These are phyloP conservation scores for Myrica gale DNA, from an alignment of 306 rosid species.

Conservation along the genomic window DNA sequence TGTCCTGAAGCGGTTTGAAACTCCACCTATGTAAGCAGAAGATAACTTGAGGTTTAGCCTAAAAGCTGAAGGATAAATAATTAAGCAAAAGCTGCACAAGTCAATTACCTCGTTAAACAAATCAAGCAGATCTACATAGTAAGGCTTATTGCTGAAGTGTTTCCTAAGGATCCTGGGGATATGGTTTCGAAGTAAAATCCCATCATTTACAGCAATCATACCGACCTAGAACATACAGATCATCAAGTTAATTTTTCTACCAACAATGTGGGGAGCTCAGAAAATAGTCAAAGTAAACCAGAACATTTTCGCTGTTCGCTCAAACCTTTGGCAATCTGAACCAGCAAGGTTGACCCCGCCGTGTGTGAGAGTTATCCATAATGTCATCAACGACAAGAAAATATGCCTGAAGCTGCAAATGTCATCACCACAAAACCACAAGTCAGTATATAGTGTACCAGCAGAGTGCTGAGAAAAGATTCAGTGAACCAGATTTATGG, in stretches of 20 bases:
- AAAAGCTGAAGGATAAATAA: slow-evolving; percentile 19
- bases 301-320: neutral
- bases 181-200: slow-evolving; percentile 77
- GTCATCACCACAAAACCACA: slow-evolving; percentile 11
- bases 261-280: slow-evolving; percentile 16
- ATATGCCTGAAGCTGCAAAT: slow-evolving; percentile 64
- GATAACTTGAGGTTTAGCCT: slow-evolving; percentile 19
- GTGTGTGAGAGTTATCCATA: slow-evolving; percentile 58
- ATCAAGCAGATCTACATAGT: slow-evolving; percentile 82
- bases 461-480: neutral
- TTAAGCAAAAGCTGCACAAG: slow-evolving; percentile 21
- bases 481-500: neutral
- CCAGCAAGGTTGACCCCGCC: slow-evolving; percentile 70
- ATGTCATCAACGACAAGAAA: slow-evolving; percentile 66
- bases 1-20: slow-evolving; percentile 97
- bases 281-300: neutral
- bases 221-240: slow-evolving; percentile 58
- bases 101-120: slow-evolving; percentile 78
- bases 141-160: slow-evolving; percentile 77
- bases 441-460: slow-evolving; percentile 1
- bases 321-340: slow-evolving; percentile 57
- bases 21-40: slow-evolving; percentile 58
- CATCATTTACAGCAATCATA: slow-evolving; percentile 87
- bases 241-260: slow-evolving; percentile 2
- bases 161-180: slow-evolving; percentile 70